A percentile compares a stretch with the other conserved stretches of the same genome.
These are phyloP conservation scores for Pseudozyma hubeiensis DNA, from an alignment of 1,284 basidiomycete genomes.

Conservation along the genomic window DNA sequence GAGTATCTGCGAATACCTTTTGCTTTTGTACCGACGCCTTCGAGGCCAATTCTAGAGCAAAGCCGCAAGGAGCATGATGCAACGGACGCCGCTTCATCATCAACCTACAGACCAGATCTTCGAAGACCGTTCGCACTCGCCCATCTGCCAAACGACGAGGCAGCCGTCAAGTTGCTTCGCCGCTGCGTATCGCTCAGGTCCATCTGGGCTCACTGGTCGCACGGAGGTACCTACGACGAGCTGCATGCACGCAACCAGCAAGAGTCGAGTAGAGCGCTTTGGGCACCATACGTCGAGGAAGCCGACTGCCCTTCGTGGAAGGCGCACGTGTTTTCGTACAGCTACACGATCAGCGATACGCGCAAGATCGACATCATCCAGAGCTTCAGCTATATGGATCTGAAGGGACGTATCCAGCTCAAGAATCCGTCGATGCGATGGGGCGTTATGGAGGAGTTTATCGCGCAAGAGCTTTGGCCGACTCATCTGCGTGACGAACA, in stretches of 20 bases:
- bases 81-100: slow-evolving; percentile 27
- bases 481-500: slow-evolving; percentile 34
- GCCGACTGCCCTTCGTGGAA: slow-evolving; percentile 55
- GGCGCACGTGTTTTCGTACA: slow-evolving; percentile 59
- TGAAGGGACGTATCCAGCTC: slow-evolving; percentile 85
- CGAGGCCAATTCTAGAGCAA: slow-evolving; percentile 34
- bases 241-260: slow-evolving; percentile 57
- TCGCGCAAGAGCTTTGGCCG: slow-evolving; percentile 42
- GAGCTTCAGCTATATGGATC: slow-evolving; percentile 85
- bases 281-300: slow-evolving; percentile 29
- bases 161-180: slow-evolving; percentile 79
- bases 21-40: slow-evolving; percentile 57
- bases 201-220: slow-evolving; percentile 68
- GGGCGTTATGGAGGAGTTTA: slow-evolving; percentile 90
- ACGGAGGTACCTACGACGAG: slow-evolving; percentile 56
- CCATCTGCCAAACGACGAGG: slow-evolving; percentile 70
- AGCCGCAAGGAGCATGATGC: slow-evolving; percentile 24
- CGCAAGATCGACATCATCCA: slow-evolving; percentile 75
- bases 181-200: slow-evolving; percentile 88
- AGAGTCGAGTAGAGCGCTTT: slow-evolving; percentile 16
- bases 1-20: slow-evolving; percentile 56
- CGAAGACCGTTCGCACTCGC: slow-evolving; percentile 56
- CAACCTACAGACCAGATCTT: slow-evolving; percentile 41
- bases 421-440: slow-evolving; percentile 82
- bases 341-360: slow-evolving; percentile 53